These are phyloP conservation scores for Dichotomopilus funicola DNA, from an alignment of 2,329 filamentous ascomycete genomes.

Conservation along the genomic window DNA sequence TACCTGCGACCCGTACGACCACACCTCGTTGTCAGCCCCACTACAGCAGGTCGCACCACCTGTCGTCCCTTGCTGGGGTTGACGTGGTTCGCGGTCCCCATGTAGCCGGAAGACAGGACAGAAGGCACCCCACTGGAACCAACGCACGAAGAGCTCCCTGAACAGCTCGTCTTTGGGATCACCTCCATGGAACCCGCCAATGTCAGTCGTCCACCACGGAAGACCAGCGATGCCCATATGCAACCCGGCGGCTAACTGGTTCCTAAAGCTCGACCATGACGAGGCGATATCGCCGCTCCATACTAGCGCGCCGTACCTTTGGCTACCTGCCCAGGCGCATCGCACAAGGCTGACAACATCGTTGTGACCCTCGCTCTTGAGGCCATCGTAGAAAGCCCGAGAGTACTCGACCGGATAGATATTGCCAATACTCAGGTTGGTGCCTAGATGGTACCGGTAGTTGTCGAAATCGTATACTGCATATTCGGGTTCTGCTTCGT, in stretches of 20 bases:
- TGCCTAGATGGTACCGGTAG: conserved; percentile 3
- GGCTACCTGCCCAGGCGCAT: conserved; percentile 10
- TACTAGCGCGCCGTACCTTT: conserved; percentile 4
- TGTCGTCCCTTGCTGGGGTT: conserved; percentile 5
- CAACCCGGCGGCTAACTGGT: conserved; percentile 6
- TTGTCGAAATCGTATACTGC: conserved; percentile 7
- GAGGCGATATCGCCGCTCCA: conserved; percentile 10
- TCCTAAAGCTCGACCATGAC: conserved; percentile 5
- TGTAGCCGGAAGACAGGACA: conserved; percentile 7
- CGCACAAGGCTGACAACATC: conserved; percentile 5
- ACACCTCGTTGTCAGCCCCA: conserved; percentile 5
- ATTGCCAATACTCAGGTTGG: conserved; percentile 2
- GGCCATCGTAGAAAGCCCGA: conserved; percentile 8
- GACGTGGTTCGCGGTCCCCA: conserved; percentile 7
- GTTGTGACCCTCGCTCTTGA: neutral
- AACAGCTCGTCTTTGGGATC: conserved; percentile 1
- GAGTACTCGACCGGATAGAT: conserved; percentile 9
- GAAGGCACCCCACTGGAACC: conserved; percentile 9
- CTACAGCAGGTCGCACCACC: conserved; percentile 6
- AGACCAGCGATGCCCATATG: conserved; percentile 9
- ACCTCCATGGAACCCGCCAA: conserved; percentile 9
- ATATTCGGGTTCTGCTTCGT: conserved; percentile 10
- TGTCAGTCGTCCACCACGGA: conserved; percentile 11
- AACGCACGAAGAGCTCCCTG: conserved; percentile 5
- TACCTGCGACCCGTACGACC: conserved; percentile 5